A percentile compares a stretch with the other conserved stretches of the same genome.
Conservation (phyloP, 257 asterid species). For the Solanum chiquidenum region DNA sequence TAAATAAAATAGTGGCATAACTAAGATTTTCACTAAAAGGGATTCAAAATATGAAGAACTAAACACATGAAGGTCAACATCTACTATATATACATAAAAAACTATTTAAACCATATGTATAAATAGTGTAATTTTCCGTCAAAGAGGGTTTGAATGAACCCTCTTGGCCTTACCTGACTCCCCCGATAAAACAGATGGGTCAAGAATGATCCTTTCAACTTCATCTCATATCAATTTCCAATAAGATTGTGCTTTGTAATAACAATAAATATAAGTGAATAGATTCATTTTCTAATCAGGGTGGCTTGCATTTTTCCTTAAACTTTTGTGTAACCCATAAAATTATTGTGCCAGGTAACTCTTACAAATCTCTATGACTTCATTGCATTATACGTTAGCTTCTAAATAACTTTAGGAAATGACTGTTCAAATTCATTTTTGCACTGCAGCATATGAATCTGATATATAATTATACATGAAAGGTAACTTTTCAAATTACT, state of each 20-base stretch:
- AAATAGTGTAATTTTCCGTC: neutral
- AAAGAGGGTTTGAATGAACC: neutral
- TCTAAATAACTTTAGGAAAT: neutral
- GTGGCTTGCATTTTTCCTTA: neutral
- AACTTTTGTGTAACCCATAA: neutral
- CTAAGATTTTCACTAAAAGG: neutral
- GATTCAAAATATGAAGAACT: neutral
- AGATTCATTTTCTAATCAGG: neutral
- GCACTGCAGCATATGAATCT: neutral
- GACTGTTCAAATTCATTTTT: neutral
- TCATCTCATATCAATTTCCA: neutral
- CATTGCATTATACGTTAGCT: neutral
- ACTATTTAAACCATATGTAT: neutral
- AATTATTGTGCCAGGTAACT: neutral
- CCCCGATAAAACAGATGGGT: neutral
- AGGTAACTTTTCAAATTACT: neutral
- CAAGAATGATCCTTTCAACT: neutral
- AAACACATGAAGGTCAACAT: neutral
- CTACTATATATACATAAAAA: neutral
- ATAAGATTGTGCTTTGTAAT: neutral
- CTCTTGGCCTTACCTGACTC: neutral
- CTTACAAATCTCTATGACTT: neutral
- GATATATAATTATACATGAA: neutral
- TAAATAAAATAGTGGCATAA: neutral
- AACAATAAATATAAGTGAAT: neutral